These are phyloP conservation scores for Leccinum glutinopallens DNA, from an alignment of 1,284 basidiomycete species.

Conservation along the genomic window DNA sequence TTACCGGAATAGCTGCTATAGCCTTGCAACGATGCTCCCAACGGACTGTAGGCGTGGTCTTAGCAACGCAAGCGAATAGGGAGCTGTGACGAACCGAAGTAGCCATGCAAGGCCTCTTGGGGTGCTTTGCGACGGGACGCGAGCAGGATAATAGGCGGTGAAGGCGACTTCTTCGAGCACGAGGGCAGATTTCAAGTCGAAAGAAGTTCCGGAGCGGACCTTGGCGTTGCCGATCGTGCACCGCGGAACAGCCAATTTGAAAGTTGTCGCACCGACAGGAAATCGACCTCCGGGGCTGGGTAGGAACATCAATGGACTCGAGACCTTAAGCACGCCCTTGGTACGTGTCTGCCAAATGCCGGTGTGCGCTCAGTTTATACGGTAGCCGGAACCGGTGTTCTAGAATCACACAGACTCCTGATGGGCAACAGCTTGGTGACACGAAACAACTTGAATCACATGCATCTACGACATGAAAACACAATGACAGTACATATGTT, in stretches of 20 bases:
- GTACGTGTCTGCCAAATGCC: not conserved
- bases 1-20: slow-evolving; percentile 47
- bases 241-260: slow-evolving; percentile 46
- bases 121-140: slow-evolving; percentile 28
- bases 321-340: not conserved
- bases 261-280: slow-evolving; percentile 57
- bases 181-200: slow-evolving; percentile 42
- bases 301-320: slow-evolving; percentile 39
- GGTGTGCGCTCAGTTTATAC: too few relatives aligned
- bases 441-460: not conserved
- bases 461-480: not conserved
- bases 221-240: slow-evolving; percentile 44
- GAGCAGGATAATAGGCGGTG: slow-evolving; percentile 61
- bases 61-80: not conserved
- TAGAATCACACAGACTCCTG: not conserved
- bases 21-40: slow-evolving; percentile 45
- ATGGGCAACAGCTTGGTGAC: not conserved
- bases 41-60: slow-evolving; percentile 38
- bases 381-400: slow-evolving; percentile 1
- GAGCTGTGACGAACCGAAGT: slow-evolving; percentile 42
- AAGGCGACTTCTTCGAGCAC: slow-evolving; percentile 58
- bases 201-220: slow-evolving; percentile 28
- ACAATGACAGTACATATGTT: not conserved
- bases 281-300: slow-evolving; percentile 46
- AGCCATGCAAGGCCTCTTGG: slow-evolving; percentile 54